Base-by-base conservation (phyloP, 257 asterid species). In the Plantago elongata region DNA sequence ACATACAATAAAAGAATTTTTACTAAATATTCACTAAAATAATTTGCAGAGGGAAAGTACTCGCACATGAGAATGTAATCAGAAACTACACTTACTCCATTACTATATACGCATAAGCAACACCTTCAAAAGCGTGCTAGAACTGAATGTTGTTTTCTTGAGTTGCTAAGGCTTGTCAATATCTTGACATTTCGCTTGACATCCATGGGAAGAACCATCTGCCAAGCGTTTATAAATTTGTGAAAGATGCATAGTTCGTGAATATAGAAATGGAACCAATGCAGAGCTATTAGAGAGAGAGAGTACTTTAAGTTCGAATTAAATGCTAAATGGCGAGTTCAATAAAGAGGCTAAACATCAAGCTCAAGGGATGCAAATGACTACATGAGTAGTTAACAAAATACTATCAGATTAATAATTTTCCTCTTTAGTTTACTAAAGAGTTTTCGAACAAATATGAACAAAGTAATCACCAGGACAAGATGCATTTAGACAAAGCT, bases 121-220 rank as follows among this genome's bases (percentile, higher is more conserved):
- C 95, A 69, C 87, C 94, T 62, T 93, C 99, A 69, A 87, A 93
- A 12, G 97, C 90, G 74, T 93, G 85, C 72, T 87, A 77, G 79
- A 93, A 89, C 74, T 85, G 94, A 63, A 93, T 97, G 75, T 89
- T 96, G 56, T 93, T 93, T 78, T 89, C 97, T 27, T 93, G 99
- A 60, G 96, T 97, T 49, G 94, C 81, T 78, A 93, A 82, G 49
- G 97, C 99, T 77, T 77, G n/a, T 85, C 78, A 93, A 78, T 83
- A 93, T 89, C 82, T 83, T 89, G 65, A 93, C 99, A 78, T 93
- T 97, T 44, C 99, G 78, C 79, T 85, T 89, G 66, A 93, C 99
- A 81, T 93, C 99, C 75, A 93, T 85, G 7, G 97, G 96, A 79
- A 93, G 95, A 75, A 87, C 78, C 97, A 93, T 93, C 99, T 89